Percentiles rank a stretch among this genome's conserved stretches.
phyloP scores from a whole-genome alignment of 495 filamentous ascomycete genomes.

The Hypoxylon lienhwacheense region DNA sequence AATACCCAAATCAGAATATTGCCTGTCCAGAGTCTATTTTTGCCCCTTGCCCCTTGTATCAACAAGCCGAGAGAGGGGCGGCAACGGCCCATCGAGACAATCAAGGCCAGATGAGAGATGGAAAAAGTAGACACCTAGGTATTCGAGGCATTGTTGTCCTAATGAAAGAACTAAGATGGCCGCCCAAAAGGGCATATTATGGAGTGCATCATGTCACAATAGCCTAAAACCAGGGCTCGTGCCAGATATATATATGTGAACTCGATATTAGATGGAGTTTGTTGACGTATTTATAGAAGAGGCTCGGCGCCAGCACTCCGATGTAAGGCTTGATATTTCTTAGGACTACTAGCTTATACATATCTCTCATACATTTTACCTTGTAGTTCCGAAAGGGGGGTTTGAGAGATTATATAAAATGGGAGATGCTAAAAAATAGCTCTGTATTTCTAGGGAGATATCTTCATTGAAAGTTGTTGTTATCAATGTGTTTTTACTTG shows the following conservation, averaged over 20 bases:
- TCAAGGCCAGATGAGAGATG: constrained; percentile 4
- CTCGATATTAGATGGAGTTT: constrained; percentile 20
- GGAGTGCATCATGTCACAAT: constrained; percentile 23
- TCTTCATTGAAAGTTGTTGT: no score
- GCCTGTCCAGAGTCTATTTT: constrained; percentile 9
- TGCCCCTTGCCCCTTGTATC: constrained; percentile 3
- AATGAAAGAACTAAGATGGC: constrained; percentile 13
- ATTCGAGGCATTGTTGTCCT: constrained; percentile 1
- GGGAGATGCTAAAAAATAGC: not conserved
- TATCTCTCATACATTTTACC: constrained; percentile 10
- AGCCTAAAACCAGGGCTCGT: constrained; percentile 29
- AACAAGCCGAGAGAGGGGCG: constrained; percentile 19
- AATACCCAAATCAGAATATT: constrained; percentile 29
- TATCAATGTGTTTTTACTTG: no score
- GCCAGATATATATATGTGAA: constrained; percentile 18
- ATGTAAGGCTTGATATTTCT: constrained; percentile 3
- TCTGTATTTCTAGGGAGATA: no score
- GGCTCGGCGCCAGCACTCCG: constrained; percentile 19
- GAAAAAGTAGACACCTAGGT: constrained; percentile 1
- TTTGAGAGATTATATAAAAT: not conserved
- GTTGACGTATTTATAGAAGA: constrained; percentile 26
- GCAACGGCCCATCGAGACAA: constrained; percentile 26
- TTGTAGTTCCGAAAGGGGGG: not conserved
- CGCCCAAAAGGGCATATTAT: constrained; percentile 18
- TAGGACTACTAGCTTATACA: not conserved